phyloP scores from a whole-genome alignment of 495 filamentous ascomycete genomes.

The Xylaria scruposa region DNA sequence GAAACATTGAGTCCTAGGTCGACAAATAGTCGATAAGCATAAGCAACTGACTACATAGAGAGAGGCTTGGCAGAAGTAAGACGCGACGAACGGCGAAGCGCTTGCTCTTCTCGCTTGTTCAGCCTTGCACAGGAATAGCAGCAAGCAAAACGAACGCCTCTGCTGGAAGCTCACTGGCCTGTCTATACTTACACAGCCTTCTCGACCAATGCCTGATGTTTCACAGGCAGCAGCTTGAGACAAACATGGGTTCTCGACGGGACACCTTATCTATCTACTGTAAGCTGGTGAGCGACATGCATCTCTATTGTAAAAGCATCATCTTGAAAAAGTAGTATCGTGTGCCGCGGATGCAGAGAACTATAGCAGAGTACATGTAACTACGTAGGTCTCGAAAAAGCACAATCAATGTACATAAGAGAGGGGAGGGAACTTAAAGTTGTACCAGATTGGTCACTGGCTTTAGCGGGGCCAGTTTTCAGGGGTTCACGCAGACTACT shows the following conservation, averaged over 20 bases:
- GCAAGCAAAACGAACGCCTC: conserved; percentile 11
- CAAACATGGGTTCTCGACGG: conserved; percentile 9
- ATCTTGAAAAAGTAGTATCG: neutral
- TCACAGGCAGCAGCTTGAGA: conserved; percentile 20
- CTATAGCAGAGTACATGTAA: too few relatives aligned
- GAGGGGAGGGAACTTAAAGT: neutral
- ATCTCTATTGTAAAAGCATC: neutral
- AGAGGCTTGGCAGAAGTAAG: neutral
- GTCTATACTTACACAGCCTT: neutral
- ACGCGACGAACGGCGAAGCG: conserved; percentile 1
- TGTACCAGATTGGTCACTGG: conserved; percentile 2
- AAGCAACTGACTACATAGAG: neutral
- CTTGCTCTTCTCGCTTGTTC: neutral
- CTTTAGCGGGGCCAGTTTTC: neutral
- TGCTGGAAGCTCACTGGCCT: neutral
- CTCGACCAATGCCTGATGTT: conserved; percentile 5
- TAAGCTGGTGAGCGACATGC: too few relatives aligned
- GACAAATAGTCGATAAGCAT: neutral
- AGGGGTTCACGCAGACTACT: neutral
- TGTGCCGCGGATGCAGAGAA: neutral
- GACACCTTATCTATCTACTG: neutral
- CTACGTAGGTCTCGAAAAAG: too few relatives aligned
- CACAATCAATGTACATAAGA: neutral
- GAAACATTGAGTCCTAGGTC: conserved; percentile 16
- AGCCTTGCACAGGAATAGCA: conserved; percentile 5